Conservation (phyloP, 164 flowering plant species). For the Kalanchoe fedtschenkoi region DNA sequence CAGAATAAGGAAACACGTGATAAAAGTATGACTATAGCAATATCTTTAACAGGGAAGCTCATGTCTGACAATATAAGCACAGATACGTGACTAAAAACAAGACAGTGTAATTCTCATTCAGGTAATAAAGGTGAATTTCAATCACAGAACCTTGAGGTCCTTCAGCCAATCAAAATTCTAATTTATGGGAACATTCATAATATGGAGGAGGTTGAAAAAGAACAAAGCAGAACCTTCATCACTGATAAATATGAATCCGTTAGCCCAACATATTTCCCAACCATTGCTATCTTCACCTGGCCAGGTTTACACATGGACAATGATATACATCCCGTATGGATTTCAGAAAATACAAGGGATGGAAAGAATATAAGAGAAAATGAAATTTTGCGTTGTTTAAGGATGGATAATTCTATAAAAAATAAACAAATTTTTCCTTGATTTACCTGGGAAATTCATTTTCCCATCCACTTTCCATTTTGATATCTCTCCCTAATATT, state of each 20-base stretch:
- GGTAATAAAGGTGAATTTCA: neutral
- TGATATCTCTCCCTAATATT: no score
- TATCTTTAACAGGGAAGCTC: neutral
- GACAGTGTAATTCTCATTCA: neutral
- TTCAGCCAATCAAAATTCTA: neutral
- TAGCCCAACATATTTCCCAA: slow-evolving; percentile 89
- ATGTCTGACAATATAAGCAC: neutral
- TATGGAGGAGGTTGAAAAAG: neutral
- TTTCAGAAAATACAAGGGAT: no score
- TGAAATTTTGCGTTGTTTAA: no score
- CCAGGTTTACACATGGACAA: slow-evolving; percentile 6
- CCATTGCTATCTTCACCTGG: slow-evolving; percentile 94
- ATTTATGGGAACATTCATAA: neutral
- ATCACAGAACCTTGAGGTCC: neutral
- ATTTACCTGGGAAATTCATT: no score
- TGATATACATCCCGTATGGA: neutral
- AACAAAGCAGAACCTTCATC: slow-evolving; percentile 47
- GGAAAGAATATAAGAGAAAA: slow-evolving; percentile 5
- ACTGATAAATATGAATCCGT: slow-evolving; percentile 93
- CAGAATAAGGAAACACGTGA: neutral
- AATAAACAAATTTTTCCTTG: no score
- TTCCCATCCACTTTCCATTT: no score
- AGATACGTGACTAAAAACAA: neutral
- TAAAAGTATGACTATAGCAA: neutral
- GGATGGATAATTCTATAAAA: no score